phyloP scores from a whole-genome alignment of 768 basidiomycete species.

The Pholiota microspora region DNA sequence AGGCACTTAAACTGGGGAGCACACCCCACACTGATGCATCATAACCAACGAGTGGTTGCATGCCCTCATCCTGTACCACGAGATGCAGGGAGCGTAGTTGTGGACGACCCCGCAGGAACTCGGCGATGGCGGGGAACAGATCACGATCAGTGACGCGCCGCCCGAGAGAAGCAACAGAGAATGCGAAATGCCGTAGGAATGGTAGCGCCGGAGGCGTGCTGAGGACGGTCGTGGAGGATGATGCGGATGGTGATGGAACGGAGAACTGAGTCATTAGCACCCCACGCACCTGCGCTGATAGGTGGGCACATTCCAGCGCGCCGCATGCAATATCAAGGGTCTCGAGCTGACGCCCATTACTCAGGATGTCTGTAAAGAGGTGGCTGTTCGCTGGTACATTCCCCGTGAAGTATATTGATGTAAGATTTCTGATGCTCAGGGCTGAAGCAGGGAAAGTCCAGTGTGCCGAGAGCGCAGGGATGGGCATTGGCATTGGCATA shows the following conservation, averaged over 20 bases:
- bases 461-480: conserved; percentile 38
- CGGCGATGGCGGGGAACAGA: conserved; percentile 66
- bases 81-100: conserved; percentile 54
- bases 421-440: conserved; percentile 62
- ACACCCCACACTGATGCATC: conserved; percentile 73
- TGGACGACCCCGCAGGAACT: conserved; percentile 57
- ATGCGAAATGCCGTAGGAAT: conserved; percentile 63
- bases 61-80: conserved; percentile 39
- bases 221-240: no score
- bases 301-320: conserved; percentile 49
- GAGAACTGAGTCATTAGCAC: conserved; percentile 14
- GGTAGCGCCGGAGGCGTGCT: conserved; percentile 37
- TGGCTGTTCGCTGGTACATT: conserved; percentile 48
- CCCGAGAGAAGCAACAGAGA: conserved; percentile 44
- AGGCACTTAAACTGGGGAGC: conserved; percentile 50
- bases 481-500: neutral
- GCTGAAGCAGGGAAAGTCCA: conserved; percentile 57
- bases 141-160: conserved; percentile 52
- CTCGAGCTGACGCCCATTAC: conserved; percentile 63
- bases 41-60: conserved; percentile 56
- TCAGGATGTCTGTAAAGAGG: conserved; percentile 57
- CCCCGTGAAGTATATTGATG: conserved; percentile 60
- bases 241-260: no score
- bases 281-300: conserved; percentile 47
- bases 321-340: conserved; percentile 51